Evolutionary conservation across 306 rosid species (phyloP), one percentile per base, ranked within the genome.

Genomic region (Heteromeles arbutifolia): DNA sequence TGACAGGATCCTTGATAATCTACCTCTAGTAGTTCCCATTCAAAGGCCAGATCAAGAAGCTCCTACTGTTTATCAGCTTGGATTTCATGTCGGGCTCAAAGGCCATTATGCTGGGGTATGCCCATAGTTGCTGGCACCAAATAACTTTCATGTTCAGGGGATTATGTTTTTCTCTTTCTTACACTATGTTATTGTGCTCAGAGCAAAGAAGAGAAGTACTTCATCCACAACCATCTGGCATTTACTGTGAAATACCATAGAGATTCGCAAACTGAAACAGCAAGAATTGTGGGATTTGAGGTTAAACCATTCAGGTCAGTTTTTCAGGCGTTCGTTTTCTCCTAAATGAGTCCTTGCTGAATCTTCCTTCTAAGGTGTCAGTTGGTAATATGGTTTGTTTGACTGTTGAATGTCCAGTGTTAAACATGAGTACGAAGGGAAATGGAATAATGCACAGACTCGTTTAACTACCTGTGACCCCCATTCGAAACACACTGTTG

Each of bases 261-360:
- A 85, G 99, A 92, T 78, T 0, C 59, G 50, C 89, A 74, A 83
- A 89, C 98, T 50, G 99, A 88, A 58, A 69, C 93, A 14, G 91
- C 97, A 39, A 92, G 98, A 86, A 95, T 95, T 39, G 99, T 95
- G 70, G 99, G 99, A 70, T 92, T 95, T 84, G 99, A 95, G 90
- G 99, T 95, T 69, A 90, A 83, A 79, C 98, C 96, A 61, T 89
- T 79, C 91, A 92, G 98, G 98, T 90, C 18, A 44, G 76, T 70
- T 56, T 80, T 78, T 74, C 17, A 19, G 62, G 54, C 37, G 9
- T 13, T 65, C 15, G 21, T 73, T 29, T 29, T 79, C n/a, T 28
- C 17, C 72, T 24, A 24, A 22, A 54, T 21, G 44, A 31, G 73
- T 74, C 69, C 31, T 41, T 44, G 45, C 22, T 29, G 65, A 56